Conservation (phyloP, 306 rosid species). For the Vigna nakashimae region DNA sequence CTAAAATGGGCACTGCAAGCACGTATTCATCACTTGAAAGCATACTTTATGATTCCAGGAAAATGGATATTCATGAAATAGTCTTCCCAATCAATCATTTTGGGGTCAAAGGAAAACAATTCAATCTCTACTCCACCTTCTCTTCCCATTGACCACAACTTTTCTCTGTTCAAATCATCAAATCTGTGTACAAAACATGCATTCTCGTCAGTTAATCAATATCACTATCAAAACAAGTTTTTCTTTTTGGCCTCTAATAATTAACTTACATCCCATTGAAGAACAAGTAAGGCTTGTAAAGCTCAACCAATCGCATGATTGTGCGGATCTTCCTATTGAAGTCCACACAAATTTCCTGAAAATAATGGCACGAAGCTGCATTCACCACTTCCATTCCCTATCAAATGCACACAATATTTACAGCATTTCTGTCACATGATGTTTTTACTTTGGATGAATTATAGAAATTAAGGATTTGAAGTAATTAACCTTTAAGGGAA, state of each 20-base stretch:
- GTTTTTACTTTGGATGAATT: not conserved
- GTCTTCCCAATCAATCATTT: constrained; percentile 72
- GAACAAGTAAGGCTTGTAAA: constrained; percentile 76
- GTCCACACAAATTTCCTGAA: constrained; percentile 49
- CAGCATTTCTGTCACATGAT: not conserved
- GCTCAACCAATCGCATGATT: constrained; percentile 66
- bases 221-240: not conserved
- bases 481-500: constrained; percentile 59
- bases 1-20: not conserved
- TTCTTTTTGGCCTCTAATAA: not conserved
- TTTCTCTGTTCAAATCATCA: constrained; percentile 69
- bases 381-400: constrained; percentile 72
- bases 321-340: constrained; percentile 57
- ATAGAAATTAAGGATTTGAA: not conserved
- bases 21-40: constrained; percentile 47
- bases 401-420: constrained; percentile 4
- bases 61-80: constrained; percentile 66
- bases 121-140: constrained; percentile 58
- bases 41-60: constrained; percentile 66
- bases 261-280: constrained; percentile 72
- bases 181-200: constrained; percentile 54
- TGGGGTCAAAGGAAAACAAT: constrained; percentile 70
- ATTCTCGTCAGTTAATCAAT: not conserved
- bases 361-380: constrained; percentile 59
- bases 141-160: constrained; percentile 53